phyloP scores from a whole-genome alignment of 2,329 filamentous ascomycete species.

The Colletotrichum musae region DNA sequence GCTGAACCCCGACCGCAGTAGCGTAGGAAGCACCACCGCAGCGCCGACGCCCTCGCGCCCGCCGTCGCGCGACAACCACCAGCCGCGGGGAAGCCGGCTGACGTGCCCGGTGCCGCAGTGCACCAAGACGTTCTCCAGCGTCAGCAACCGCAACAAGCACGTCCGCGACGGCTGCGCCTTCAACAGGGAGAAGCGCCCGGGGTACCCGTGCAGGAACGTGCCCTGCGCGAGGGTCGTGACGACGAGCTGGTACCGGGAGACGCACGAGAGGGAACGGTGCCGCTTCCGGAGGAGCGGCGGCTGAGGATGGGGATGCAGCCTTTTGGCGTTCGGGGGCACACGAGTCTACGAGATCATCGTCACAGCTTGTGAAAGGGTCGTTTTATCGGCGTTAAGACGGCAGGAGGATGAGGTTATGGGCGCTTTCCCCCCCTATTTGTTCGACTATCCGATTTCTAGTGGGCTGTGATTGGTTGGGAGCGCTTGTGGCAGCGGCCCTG shows the following conservation, averaged over 20 bases:
- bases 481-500: not conserved
- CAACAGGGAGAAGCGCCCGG: slow-evolving; percentile 41
- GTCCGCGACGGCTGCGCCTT: slow-evolving; percentile 47
- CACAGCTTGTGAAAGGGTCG: too few species aligned
- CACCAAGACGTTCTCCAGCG: slow-evolving; percentile 48
- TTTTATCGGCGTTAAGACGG: too few species aligned
- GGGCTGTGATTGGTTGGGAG: not conserved
- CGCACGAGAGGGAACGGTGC: slow-evolving; percentile 48
- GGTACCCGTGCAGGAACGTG: slow-evolving; percentile 46
- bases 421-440: too few species aligned
- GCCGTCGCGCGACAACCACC: slow-evolving; percentile 24
- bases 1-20: slow-evolving; percentile 18
- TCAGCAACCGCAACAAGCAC: slow-evolving; percentile 52
- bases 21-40: slow-evolving; percentile 2
- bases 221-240: slow-evolving; percentile 46
- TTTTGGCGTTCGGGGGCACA: not conserved
- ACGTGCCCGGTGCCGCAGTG: slow-evolving; percentile 44
- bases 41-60: slow-evolving; percentile 5
- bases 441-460: too few species aligned
- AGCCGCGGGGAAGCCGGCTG: slow-evolving; percentile 16
- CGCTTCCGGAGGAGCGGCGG: slow-evolving; percentile 38
- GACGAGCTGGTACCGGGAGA: slow-evolving; percentile 49
- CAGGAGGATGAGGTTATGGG: too few species aligned
- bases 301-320: not conserved
- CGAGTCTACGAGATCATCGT: not conserved